These are phyloP conservation scores for Alloteropsis semialata DNA, from an alignment of 176 grass and related monocot species.

Conservation along the genomic window DNA sequence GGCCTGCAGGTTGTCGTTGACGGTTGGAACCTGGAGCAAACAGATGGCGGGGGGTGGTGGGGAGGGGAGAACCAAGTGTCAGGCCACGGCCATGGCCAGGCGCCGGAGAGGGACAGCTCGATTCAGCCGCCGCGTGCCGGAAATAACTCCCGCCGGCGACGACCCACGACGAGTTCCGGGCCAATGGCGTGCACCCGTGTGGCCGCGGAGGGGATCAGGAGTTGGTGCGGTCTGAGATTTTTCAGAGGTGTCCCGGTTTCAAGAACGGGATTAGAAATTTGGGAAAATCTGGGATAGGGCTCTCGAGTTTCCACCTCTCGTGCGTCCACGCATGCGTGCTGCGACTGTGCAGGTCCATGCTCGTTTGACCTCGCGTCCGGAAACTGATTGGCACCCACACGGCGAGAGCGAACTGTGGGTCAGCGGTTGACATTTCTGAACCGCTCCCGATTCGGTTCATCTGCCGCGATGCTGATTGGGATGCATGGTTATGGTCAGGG, in stretches of 20 bases:
- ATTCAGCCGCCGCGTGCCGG: not conserved
- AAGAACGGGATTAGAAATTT: not conserved
- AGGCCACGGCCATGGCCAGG: not conserved
- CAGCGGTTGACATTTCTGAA: not conserved
- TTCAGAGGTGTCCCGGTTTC: not conserved
- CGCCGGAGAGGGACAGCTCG: slow-evolving; percentile 8
- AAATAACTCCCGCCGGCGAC: not conserved
- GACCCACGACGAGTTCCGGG: not conserved
- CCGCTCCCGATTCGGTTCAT: not conserved
- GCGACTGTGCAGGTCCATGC: not conserved
- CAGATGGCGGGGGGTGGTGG: slow-evolving; percentile 28
- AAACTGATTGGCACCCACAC: not conserved
- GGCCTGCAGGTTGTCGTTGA: not conserved
- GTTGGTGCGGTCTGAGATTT: not conserved
- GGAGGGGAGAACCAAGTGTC: slow-evolving; percentile 3
- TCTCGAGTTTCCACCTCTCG: not conserved
- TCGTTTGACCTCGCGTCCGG: not conserved
- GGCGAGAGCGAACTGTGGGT: not conserved
- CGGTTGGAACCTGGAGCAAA: not conserved
- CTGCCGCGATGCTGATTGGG: not conserved
- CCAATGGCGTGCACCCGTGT: not conserved
- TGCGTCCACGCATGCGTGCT: not conserved
- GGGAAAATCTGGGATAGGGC: not conserved
- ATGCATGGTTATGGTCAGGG: not conserved
- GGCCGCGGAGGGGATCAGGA: not conserved